Evolutionary conservation across 2,329 filamentous ascomycete genomes (phyloP).

Genomic region (Aspergillaceae sp.): DNA sequence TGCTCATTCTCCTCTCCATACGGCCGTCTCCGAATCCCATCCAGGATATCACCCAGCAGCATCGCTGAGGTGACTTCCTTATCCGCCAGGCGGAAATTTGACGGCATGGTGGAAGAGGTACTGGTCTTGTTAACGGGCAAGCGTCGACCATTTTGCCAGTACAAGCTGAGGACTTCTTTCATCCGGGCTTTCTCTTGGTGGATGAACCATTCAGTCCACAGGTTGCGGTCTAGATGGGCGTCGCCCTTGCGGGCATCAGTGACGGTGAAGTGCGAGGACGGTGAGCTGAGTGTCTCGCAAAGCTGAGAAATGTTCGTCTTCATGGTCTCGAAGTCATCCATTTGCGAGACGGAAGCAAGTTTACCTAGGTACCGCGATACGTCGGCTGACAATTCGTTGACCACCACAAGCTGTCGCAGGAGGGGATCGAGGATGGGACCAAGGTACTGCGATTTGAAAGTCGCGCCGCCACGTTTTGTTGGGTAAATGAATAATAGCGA

Average conservation of each 20-base stretch:
- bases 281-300: slow-evolving; percentile 32
- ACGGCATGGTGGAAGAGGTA: slow-evolving; percentile 9
- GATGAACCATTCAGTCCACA: slow-evolving; percentile 58
- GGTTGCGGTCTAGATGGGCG: slow-evolving; percentile 42
- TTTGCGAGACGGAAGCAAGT: slow-evolving; percentile 45
- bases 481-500: slow-evolving; percentile 56
- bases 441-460: slow-evolving; percentile 52
- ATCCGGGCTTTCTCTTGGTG: slow-evolving; percentile 56
- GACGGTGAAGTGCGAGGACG: slow-evolving; percentile 34
- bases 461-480: slow-evolving; percentile 48
- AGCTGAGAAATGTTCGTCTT: slow-evolving; percentile 32
- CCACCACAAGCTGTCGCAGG: slow-evolving; percentile 50
- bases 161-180: slow-evolving; percentile 39
- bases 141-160: slow-evolving; percentile 34
- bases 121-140: slow-evolving; percentile 22
- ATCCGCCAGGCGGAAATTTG: slow-evolving; percentile 22
- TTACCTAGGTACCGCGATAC: slow-evolving; percentile 47
- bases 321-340: slow-evolving; percentile 49
- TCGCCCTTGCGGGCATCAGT: slow-evolving; percentile 45
- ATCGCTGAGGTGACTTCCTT: slow-evolving; percentile 46
- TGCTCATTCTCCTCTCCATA: slow-evolving; percentile 40
- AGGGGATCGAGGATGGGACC: slow-evolving; percentile 54
- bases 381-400: slow-evolving; percentile 51
- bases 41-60: slow-evolving; percentile 51
- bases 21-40: slow-evolving; percentile 47